Conservation (phyloP, 2,329 filamentous ascomycete genomes). For the Beauveria pseudobassiana region DNA sequence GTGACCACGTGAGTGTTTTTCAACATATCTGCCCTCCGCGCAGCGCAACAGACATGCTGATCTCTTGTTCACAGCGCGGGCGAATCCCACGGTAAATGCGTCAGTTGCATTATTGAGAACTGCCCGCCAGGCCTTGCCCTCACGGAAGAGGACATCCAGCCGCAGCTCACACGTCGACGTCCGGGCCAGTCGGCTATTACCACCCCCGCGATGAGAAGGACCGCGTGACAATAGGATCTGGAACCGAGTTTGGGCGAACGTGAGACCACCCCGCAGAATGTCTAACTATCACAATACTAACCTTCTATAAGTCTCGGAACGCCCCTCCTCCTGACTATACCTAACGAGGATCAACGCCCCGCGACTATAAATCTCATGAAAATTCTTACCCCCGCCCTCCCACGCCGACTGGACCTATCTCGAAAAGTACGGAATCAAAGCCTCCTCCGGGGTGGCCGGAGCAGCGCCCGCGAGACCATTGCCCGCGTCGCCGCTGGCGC, state of each 20-base stretch:
- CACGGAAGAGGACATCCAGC: slow-evolving; percentile 82
- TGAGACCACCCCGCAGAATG: not conserved
- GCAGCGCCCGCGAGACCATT: slow-evolving; percentile 91
- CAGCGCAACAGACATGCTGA: not conserved
- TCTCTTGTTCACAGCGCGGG: slow-evolving; percentile 31
- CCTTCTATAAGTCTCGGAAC: slow-evolving; percentile 55
- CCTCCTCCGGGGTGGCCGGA: slow-evolving; percentile 84
- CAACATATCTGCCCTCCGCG: slow-evolving; percentile 5
- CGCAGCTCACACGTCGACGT: slow-evolving; percentile 83
- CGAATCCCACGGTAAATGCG: slow-evolving; percentile 79
- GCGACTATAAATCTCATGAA: slow-evolving; percentile 67
- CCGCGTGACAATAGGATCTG: slow-evolving; percentile 83
- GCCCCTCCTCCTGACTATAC: slow-evolving; percentile 78
- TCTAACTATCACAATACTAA: slow-evolving; percentile 1
- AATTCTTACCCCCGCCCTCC: slow-evolving; percentile 66
- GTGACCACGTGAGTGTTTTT: slow-evolving; percentile 64
- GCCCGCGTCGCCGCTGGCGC: slow-evolving; percentile 85
- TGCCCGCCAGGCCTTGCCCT: slow-evolving; percentile 82
- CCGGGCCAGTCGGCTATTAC: slow-evolving; percentile 87
- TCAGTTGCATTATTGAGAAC: slow-evolving; percentile 92
- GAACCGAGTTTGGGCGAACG: slow-evolving; percentile 82
- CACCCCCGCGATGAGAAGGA: slow-evolving; percentile 89
- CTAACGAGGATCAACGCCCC: slow-evolving; percentile 86
- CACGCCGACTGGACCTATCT: slow-evolving; percentile 97
- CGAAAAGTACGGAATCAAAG: slow-evolving; percentile 94